Base-by-base conservation (phyloP, 257 asterid species). In the Rhazya stricta region DNA sequence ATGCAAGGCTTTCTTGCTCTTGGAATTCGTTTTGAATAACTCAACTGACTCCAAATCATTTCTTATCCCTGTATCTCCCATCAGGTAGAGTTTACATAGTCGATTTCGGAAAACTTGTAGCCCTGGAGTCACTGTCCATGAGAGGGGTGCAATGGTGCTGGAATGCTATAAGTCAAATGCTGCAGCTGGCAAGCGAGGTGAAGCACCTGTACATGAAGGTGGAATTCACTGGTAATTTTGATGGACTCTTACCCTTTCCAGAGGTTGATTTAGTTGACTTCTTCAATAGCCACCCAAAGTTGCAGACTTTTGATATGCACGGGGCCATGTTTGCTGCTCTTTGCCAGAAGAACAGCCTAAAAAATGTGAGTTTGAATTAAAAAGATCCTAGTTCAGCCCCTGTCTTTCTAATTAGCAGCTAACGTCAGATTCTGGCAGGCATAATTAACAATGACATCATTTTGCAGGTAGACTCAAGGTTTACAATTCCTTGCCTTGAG, bases 281-380 rank as follows among this genome's bases (percentile, higher is more conserved):
- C 95, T 96, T 96, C 76, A 93, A 96, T 86, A 83, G 83, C 81
- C 99, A 93, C 69, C 93, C 90, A 32, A 96, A 90, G 91, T 87
- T 96, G 60, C 87, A 81, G 67, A 89, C 86, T 3, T 90, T 95
- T 48, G 99, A 91, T 73, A 84, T 93, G 65, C 98, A 95, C 48
- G 99, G 99, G 53, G 99, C 99, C 69, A 89, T 95, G 96, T 93
- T 95, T 80, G 97, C 99, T 67, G 98, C 98, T 46, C 88, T 96
- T 74, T 90, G 97, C 84, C 99, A 96, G 79, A 90, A 90, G 87
- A 90, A 90, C 88, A 96, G 99, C 87, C 86, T 93, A 63, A 96
- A 85, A 87, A 88, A 91, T 77, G 99, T 93, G 81, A 88, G 97
- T 83, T 39, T 43, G 29, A 27, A 72, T 53, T 45, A 15, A 66